A percentile compares a stretch with the other conserved stretches of the same genome.
Conservation (phyloP, 371 early-diverging fungal genomes). For the Mortierella sp. region DNA sequence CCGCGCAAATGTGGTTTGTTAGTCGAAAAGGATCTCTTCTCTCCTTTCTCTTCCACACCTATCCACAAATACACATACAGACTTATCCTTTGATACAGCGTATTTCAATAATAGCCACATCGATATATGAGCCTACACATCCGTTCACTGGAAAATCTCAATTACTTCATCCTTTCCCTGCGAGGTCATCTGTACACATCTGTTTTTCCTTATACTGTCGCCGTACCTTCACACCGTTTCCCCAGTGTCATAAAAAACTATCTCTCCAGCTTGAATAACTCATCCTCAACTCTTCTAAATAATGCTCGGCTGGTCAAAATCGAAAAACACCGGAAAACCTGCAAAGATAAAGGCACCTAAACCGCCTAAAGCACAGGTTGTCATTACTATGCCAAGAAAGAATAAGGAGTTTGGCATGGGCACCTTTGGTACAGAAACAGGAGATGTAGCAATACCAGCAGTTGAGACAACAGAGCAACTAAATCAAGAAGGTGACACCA, state of each 20-base stretch:
- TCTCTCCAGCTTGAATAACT: background rate
- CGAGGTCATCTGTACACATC: background rate
- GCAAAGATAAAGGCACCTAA: constrained; percentile 26
- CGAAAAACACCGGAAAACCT: constrained; percentile 7
- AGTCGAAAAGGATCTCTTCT: constrained; percentile 1
- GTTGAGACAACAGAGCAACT: background rate
- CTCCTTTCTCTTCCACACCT: background rate
- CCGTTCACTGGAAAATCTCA: constrained; percentile 9
- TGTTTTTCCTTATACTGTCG: no score
- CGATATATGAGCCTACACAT: background rate
- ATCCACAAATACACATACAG: background rate
- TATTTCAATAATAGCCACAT: background rate
- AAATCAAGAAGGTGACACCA: constrained; percentile 2
- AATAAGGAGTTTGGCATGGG: constrained; percentile 42
- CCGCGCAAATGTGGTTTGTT: background rate
- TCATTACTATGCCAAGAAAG: constrained; percentile 43
- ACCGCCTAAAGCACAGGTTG: constrained; percentile 24
- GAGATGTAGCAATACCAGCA: constrained; percentile 13
- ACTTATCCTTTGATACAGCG: background rate
- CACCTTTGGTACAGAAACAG: constrained; percentile 40
- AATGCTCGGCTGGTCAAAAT: constrained; percentile 38
- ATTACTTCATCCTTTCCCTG: background rate
- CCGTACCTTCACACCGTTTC: background rate
- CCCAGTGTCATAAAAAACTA: background rate
- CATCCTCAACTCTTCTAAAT: background rate